Percentiles rank a stretch among this genome's conserved stretches.
These are phyloP conservation scores for Coprinopsis marcescibilis DNA, from an alignment of 768 basidiomycete genomes.

Conservation along the genomic window DNA sequence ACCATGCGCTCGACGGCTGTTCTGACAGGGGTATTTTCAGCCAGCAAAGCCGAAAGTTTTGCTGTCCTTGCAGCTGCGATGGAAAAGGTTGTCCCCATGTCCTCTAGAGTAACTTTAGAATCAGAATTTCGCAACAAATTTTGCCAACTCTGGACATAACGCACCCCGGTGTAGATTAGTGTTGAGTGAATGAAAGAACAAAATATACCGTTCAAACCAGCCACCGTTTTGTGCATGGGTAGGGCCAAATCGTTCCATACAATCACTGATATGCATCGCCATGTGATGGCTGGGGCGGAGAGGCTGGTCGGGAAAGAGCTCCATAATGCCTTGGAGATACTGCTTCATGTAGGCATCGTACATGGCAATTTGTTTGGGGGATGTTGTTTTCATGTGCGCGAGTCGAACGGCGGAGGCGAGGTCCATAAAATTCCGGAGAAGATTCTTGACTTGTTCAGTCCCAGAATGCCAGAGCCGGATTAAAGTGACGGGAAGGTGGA, in stretches of 20 bases:
- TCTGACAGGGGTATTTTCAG: too few relatives aligned
- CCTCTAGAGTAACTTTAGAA: too few relatives aligned
- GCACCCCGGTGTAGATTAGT: constrained; percentile 5
- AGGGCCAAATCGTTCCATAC: constrained; percentile 24
- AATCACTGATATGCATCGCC: constrained; percentile 24
- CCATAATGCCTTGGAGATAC: constrained; percentile 16
- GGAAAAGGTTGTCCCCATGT: too few relatives aligned
- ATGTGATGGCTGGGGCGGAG: constrained; percentile 26
- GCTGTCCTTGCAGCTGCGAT: too few relatives aligned
- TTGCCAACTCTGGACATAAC: too few relatives aligned
- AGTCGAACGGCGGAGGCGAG: constrained; percentile 20
- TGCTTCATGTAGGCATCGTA: constrained; percentile 12
- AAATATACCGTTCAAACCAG: constrained; percentile 4
- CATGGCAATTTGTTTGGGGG: constrained; percentile 1
- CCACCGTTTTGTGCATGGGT: neutral
- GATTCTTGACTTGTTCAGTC: constrained; percentile 9
- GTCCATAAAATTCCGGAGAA: constrained; percentile 27
- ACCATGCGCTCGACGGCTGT: too few relatives aligned
- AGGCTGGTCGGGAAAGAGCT: constrained; percentile 19
- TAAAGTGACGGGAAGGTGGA: constrained; percentile 29
- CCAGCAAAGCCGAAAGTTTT: too few relatives aligned
- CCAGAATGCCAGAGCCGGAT: constrained; percentile 26
- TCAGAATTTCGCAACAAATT: too few relatives aligned
- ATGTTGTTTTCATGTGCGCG: constrained; percentile 14
- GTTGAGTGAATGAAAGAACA: neutral